Conservation (phyloP, 1,139 yeast genomes). For the Zygotorulaspora mrakii region DNA sequence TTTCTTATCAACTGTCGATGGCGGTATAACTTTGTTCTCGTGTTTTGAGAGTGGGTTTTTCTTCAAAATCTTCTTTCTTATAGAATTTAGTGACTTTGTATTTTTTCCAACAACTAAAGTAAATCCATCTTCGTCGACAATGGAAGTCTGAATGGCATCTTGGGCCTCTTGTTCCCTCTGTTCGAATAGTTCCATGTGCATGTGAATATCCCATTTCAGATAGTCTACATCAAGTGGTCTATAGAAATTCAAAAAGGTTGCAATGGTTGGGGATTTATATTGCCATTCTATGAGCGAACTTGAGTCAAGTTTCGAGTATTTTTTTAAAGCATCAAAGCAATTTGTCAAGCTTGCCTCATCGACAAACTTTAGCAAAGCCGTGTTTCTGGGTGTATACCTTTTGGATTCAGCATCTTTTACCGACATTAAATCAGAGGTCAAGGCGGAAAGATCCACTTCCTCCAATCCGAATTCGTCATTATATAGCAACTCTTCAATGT, state of each 20-base stretch:
- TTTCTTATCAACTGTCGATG: conserved; percentile 59
- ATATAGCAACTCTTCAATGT: conserved; percentile 32
- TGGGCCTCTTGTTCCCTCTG: conserved; percentile 63
- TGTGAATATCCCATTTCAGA: conserved; percentile 34
- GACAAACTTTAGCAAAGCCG: conserved; percentile 69
- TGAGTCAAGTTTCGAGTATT: conserved; percentile 38
- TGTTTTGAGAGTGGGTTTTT: conserved; percentile 36
- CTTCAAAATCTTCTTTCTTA: conserved; percentile 36
- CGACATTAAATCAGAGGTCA: conserved; percentile 58
- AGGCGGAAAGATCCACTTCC: conserved; percentile 53
- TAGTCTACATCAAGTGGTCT: conserved; percentile 35
- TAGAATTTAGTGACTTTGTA: conserved; percentile 55
- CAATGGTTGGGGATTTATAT: conserved; percentile 30
- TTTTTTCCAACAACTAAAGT: conserved; percentile 84
- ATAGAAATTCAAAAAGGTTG: conserved; percentile 35
- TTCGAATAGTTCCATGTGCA: conserved; percentile 59
- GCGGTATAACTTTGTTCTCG: conserved; percentile 28
- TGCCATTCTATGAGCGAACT: conserved; percentile 34
- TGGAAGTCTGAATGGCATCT: conserved; percentile 53
- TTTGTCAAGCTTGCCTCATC: conserved; percentile 71
- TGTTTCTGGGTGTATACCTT: conserved; percentile 57
- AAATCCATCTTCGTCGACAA: conserved; percentile 91
- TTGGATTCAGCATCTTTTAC: conserved; percentile 35
- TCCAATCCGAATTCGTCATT: conserved; percentile 42
- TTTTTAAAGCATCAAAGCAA: conserved; percentile 59